These are phyloP conservation scores for Tirmania nivea DNA, from an alignment of 495 filamentous ascomycete species.

Conservation along the genomic window DNA sequence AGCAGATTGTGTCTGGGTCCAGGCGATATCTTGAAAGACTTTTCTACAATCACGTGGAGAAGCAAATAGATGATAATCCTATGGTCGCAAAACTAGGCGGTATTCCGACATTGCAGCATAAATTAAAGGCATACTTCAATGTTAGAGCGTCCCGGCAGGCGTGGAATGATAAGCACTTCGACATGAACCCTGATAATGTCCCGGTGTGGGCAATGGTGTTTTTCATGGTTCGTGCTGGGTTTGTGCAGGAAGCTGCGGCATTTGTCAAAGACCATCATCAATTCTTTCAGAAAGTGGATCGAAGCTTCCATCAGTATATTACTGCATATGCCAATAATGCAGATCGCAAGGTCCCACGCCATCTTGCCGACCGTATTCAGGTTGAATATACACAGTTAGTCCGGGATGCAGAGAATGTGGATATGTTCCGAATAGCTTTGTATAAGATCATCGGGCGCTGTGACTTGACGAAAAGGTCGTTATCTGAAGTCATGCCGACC, in stretches of 20 bases:
- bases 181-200: slow-evolving; percentile 13
- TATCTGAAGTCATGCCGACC: slow-evolving; percentile 58
- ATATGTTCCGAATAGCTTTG: slow-evolving; percentile 91
- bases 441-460: slow-evolving; percentile 95
- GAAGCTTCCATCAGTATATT: slow-evolving; percentile 77
- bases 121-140: slow-evolving; percentile 71
- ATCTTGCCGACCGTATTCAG: slow-evolving; percentile 65
- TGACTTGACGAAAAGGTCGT: slow-evolving; percentile 55
- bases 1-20: slow-evolving; percentile 16
- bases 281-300: slow-evolving; percentile 72
- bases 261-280: slow-evolving; percentile 58
- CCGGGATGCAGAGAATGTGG: slow-evolving; percentile 65
- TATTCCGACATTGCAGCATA: slow-evolving; percentile 64
- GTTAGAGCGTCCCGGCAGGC: slow-evolving; percentile 12
- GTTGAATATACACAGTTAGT: slow-evolving; percentile 69
- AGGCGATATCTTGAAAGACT: slow-evolving; percentile 17
- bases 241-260: slow-evolving; percentile 59
- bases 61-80: slow-evolving; percentile 56
- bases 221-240: slow-evolving; percentile 71
- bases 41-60: slow-evolving; percentile 48
- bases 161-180: slow-evolving; percentile 17
- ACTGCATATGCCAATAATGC: slow-evolving; percentile 48
- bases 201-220: slow-evolving; percentile 78
- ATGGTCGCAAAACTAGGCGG: slow-evolving; percentile 78
- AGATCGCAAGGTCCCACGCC: slow-evolving; percentile 49